phyloP scores from a whole-genome alignment of 371 early-diverging fungal species.

The Mucor piriformis region DNA sequence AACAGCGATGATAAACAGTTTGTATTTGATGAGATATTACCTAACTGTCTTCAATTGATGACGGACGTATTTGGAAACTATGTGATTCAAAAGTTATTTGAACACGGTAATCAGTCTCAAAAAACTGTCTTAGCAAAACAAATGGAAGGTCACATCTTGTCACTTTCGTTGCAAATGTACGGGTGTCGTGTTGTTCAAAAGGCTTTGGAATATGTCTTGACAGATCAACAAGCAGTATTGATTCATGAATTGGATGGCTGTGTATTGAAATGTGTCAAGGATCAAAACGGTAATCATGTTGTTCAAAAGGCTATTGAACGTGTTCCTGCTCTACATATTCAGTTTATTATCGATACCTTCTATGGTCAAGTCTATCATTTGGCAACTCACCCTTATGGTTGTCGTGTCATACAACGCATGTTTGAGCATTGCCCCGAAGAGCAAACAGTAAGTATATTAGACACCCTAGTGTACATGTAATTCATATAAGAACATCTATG shows the following conservation, averaged over 20 bases:
- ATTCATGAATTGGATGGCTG: conserved; percentile 93
- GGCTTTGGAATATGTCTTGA: conserved; percentile 92
- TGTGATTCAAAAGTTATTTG: conserved; percentile 99
- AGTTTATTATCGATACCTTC: conserved; percentile 98
- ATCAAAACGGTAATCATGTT: conserved; percentile 99
- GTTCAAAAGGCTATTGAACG: conserved; percentile 99
- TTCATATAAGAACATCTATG: not conserved
- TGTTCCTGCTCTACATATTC: conserved; percentile 87
- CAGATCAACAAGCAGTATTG: conserved; percentile 88
- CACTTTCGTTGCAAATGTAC: conserved; percentile 99
- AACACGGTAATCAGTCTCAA: conserved; percentile 89
- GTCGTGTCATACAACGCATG: conserved; percentile 99
- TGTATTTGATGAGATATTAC: conserved; percentile 96
- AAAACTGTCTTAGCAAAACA: conserved; percentile 84
- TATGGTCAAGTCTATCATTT: conserved; percentile 94
- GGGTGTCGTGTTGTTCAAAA: conserved; percentile 99
- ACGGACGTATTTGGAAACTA: conserved; percentile 99
- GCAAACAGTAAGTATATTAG: conserved; percentile 62
- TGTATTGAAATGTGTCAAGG: conserved; percentile 97
- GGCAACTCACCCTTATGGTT: conserved; percentile 99
- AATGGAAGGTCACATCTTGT: conserved; percentile 94
- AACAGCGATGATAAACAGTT: conserved; percentile 91
- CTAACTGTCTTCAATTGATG: conserved; percentile 93
- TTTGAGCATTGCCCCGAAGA: conserved; percentile 97
- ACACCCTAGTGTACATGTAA: not conserved